A percentile compares a stretch with the other conserved stretches of the same genome.
These are phyloP conservation scores for Scedosporium apiospermum DNA, from an alignment of 2,329 filamentous ascomycete genomes.

Conservation along the genomic window DNA sequence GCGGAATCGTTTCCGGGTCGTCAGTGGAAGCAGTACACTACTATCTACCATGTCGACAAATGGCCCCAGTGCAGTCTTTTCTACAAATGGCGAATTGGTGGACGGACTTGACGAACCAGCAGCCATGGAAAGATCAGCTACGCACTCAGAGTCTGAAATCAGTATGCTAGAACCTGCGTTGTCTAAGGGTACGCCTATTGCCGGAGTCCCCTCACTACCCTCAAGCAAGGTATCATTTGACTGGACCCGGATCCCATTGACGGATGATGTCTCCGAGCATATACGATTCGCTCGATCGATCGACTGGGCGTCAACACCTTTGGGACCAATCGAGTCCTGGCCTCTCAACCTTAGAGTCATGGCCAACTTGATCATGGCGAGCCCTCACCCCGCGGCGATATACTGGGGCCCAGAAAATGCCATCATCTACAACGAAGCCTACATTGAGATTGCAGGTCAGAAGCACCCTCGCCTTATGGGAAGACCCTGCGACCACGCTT, in stretches of 20 bases:
- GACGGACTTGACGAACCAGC: not conserved
- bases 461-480: conserved; percentile 75
- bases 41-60: not conserved
- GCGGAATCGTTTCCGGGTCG: not conserved
- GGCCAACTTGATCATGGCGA: conserved; percentile 75
- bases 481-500: conserved; percentile 55
- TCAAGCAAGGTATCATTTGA: conserved; percentile 55
- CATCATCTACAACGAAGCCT: conserved; percentile 65
- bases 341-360: conserved; percentile 61
- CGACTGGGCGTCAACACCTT: conserved; percentile 63
- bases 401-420: conserved; percentile 68
- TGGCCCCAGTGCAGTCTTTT: not conserved
- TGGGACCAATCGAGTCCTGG: conserved; percentile 72
- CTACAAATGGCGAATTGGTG: not conserved
- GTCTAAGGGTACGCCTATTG: not conserved
- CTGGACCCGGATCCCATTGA: conserved; percentile 65
- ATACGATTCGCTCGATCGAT: conserved; percentile 62
- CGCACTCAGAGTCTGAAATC: not conserved
- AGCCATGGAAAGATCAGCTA: not conserved
- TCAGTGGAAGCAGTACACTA: not conserved
- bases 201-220: conserved; percentile 17
- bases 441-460: conserved; percentile 60
- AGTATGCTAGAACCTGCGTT: not conserved
- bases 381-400: conserved; percentile 64
- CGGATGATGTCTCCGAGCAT: conserved; percentile 55